Evolutionary conservation across 305 asterid genomes (phyloP).

Genomic region (Coffea humblotiana): DNA sequence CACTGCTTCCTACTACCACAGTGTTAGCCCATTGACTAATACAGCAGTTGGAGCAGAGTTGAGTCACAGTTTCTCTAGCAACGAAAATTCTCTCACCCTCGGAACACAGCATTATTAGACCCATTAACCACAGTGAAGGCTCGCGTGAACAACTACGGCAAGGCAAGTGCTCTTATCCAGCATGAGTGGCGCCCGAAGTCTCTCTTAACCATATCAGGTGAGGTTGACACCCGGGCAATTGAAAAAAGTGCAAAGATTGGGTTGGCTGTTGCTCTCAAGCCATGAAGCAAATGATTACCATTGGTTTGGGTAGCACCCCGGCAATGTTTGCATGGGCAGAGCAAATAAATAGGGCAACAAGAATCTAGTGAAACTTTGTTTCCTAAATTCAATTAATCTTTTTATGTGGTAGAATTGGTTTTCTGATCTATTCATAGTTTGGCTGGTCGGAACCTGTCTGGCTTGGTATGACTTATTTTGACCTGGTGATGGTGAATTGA

Average conservation of each 20-base stretch:
- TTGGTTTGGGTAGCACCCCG: neutral
- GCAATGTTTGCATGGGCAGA: constrained; percentile 13
- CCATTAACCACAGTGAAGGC: constrained; percentile 80
- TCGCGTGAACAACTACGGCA: constrained; percentile 80
- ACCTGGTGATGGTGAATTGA: constrained; percentile 3
- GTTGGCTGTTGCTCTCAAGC: constrained; percentile 82
- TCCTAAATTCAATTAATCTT: constrained; percentile 9
- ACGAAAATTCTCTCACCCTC: constrained; percentile 69
- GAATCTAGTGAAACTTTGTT: constrained; percentile 7
- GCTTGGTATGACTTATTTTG: constrained; percentile 15
- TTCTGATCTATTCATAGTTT: constrained; percentile 4
- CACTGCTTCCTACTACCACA: constrained; percentile 78
- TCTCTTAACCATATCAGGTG: constrained; percentile 83
- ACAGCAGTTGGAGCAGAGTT: constrained; percentile 96
- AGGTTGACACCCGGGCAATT: constrained; percentile 87
- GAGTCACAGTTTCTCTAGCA: constrained; percentile 75
- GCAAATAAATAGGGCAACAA: constrained; percentile 22
- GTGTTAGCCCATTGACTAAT: constrained; percentile 71
- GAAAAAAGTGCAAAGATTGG: constrained; percentile 94
- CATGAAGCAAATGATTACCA: constrained; percentile 38
- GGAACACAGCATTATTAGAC: constrained; percentile 89
- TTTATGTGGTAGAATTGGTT: constrained; percentile 4
- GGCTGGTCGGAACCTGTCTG: neutral
- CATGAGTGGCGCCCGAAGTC: constrained; percentile 93
- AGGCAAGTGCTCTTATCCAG: constrained; percentile 84